Percentiles rank a stretch among this genome's conserved stretches.
phyloP scores from a whole-genome alignment of 1,284 basidiomycete genomes.

The Porodaedalea pini region DNA sequence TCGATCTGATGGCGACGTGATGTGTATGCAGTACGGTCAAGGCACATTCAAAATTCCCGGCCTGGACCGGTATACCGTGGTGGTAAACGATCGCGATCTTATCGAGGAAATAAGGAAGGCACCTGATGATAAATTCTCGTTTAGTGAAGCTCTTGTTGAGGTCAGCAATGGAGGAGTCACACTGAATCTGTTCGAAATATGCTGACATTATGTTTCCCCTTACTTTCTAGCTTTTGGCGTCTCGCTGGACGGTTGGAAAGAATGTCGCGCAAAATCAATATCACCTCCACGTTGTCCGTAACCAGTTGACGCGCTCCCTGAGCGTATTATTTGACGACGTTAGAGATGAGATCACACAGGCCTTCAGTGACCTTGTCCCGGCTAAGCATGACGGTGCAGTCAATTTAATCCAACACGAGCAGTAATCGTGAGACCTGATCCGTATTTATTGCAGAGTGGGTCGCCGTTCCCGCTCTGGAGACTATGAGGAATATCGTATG shows the following conservation, averaged over 20 bases:
- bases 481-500: slow-evolving; percentile 39
- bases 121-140: slow-evolving; percentile 31
- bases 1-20: no score
- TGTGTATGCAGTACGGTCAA: slow-evolving; percentile 21
- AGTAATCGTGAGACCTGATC: not conserved
- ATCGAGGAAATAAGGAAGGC: slow-evolving; percentile 34
- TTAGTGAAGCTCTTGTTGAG: slow-evolving; percentile 25
- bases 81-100: slow-evolving; percentile 25
- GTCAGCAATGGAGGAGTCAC: no score
- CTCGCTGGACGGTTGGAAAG: slow-evolving; percentile 20
- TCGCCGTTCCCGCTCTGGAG: slow-evolving; percentile 30
- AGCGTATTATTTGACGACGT: slow-evolving; percentile 24
- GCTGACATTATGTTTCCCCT: no score
- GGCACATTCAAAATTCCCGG: slow-evolving; percentile 29
- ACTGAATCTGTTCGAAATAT: no score
- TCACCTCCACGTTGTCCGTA: slow-evolving; percentile 26
- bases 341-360: slow-evolving; percentile 26
- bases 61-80: slow-evolving; percentile 28
- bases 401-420: no score
- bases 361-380: slow-evolving; percentile 26
- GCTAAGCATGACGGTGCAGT: slow-evolving; percentile 20
- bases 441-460: slow-evolving; percentile 33
- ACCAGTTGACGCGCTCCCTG: slow-evolving; percentile 28
- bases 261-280: slow-evolving; percentile 22
- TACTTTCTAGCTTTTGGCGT: slow-evolving; percentile 8